These are phyloP conservation scores for Buddleja alternifolia DNA, from an alignment of 257 asterid genomes.

Conservation along the genomic window DNA sequence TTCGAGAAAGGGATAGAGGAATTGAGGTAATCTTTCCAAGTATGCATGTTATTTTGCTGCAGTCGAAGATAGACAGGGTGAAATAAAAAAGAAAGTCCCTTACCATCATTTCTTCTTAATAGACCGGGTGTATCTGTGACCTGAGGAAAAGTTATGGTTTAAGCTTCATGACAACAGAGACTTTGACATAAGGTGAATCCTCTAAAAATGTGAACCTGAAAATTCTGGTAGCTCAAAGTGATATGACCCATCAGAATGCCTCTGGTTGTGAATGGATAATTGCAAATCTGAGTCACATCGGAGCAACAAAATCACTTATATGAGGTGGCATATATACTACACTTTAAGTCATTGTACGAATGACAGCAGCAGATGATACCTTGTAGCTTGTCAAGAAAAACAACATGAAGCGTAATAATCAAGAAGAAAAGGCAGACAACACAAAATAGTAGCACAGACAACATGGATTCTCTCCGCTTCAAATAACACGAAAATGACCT, in stretches of 20 bases:
- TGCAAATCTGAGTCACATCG: conserved; percentile 67
- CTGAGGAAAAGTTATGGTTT: conserved; percentile 44
- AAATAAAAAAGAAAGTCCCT: conserved; percentile 29
- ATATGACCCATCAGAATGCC: conserved; percentile 98
- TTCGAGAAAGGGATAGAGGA: neutral
- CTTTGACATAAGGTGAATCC: conserved; percentile 22
- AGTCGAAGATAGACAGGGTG: conserved; percentile 12
- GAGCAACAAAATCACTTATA: conserved; percentile 22
- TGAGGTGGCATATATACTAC: conserved; percentile 14
- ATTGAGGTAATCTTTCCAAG: neutral
- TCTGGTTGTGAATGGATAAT: conserved; percentile 96
- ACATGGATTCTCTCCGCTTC: too few species aligned
- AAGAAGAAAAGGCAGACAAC: conserved; percentile 7
- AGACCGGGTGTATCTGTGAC: conserved; percentile 98
- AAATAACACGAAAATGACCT: conserved; percentile 1
- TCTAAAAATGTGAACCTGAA: conserved; percentile 43
- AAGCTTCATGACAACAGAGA: conserved; percentile 21
- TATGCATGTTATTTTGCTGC: conserved; percentile 18
- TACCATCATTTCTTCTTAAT: conserved; percentile 83
- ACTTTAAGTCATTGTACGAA: conserved; percentile 10
- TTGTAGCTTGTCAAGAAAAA: conserved; percentile 23
- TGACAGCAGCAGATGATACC: conserved; percentile 3
- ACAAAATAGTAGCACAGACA: conserved; percentile 10
- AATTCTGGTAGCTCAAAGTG: conserved; percentile 75
- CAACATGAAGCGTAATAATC: neutral